Conservation (phyloP, 176 grass and related monocot genomes). For the Musa itinerans region DNA sequence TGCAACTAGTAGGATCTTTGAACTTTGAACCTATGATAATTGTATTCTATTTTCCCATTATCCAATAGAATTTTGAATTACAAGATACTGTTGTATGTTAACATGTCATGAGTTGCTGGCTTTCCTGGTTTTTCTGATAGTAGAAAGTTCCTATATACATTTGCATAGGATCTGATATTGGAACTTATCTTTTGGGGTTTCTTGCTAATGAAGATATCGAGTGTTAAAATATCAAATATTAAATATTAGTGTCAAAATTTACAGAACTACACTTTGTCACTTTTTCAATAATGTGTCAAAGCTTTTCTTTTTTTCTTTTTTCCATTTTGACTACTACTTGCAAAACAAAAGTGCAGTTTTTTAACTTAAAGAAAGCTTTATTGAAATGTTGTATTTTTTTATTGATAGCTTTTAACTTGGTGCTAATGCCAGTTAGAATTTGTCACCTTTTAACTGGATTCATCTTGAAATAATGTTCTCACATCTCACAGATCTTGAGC, state of each 20-base stretch:
- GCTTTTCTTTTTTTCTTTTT: not conserved
- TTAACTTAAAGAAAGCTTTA: not conserved
- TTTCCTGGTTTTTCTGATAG: too few species aligned
- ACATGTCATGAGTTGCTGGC: too few species aligned
- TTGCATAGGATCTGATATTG: not conserved
- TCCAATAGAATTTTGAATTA: too few species aligned
- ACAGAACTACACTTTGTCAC: not conserved
- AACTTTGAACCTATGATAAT: not conserved
- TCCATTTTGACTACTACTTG: not conserved
- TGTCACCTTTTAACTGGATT: not conserved
- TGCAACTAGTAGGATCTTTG: not conserved
- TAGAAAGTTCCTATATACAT: not conserved
- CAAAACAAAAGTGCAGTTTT: not conserved
- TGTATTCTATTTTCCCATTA: too few species aligned
- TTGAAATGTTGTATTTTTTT: not conserved
- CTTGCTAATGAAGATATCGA: not conserved
- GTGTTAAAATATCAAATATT: too few species aligned
- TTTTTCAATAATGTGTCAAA: not conserved
- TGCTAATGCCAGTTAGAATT: not conserved
- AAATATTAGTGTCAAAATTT: not conserved
- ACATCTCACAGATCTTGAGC: slow-evolving; percentile 47
- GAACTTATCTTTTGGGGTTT: not conserved
- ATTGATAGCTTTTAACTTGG: not conserved
- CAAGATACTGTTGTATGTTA: too few species aligned
- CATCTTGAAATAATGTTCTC: not conserved